Conservation (phyloP, 352 stramenopile species). For the Globisporangium lucens region DNA sequence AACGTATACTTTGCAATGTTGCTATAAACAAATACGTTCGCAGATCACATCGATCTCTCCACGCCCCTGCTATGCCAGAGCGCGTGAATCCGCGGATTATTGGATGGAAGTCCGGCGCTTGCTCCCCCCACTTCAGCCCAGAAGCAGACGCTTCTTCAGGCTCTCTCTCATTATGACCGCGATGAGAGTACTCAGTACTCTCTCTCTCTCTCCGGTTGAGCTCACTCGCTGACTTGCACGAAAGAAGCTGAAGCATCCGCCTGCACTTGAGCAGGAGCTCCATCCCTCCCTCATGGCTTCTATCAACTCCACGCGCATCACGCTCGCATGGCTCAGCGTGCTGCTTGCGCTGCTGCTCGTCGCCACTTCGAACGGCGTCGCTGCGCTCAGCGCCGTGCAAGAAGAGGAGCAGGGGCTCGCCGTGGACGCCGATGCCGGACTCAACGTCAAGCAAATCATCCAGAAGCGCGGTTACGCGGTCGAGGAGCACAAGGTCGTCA, state of each 20-base stretch:
- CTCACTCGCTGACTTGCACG: not conserved
- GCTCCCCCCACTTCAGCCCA: not conserved
- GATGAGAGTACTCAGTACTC: too few species aligned
- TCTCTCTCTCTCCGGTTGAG: not conserved
- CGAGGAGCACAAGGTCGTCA: slow-evolving; percentile 47
- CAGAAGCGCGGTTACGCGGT: slow-evolving; percentile 43
- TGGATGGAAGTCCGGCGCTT: not conserved
- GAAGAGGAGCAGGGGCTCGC: slow-evolving; percentile 2
- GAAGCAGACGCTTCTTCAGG: not conserved
- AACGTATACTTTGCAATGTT: not conserved
- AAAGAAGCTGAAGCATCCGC: not conserved
- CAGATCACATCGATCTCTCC: not conserved
- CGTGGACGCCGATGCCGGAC: slow-evolving; percentile 15
- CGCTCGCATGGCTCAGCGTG: not conserved
- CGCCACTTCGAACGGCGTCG: not conserved
- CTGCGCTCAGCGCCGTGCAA: not conserved
- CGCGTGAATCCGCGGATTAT: not conserved
- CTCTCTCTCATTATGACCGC: too few species aligned
- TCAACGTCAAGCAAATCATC: slow-evolving; percentile 18
- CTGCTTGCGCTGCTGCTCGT: slow-evolving; percentile 3
- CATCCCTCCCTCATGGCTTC: not conserved
- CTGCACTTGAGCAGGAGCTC: not conserved
- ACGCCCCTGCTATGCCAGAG: not conserved
- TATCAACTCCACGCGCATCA: not conserved
- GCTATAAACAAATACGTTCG: not conserved